These are phyloP conservation scores for Alternaria longipes DNA, from an alignment of 2,329 filamentous ascomycete genomes.

Conservation along the genomic window DNA sequence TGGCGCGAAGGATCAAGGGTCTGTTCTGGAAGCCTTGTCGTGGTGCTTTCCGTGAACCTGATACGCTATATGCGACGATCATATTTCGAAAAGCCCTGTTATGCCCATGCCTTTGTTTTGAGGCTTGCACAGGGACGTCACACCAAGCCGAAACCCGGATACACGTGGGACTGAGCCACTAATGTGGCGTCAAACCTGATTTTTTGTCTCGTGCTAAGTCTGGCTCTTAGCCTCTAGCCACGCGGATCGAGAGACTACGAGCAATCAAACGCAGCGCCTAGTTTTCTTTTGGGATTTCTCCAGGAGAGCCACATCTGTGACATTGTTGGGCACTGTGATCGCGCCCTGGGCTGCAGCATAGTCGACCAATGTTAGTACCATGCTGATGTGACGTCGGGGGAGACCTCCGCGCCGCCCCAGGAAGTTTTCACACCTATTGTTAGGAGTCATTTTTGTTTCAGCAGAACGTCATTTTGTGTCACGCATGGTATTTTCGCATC, in stretches of 20 bases:
- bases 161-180: slow-evolving; percentile 32
- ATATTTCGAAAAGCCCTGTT: slow-evolving; percentile 5
- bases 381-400: slow-evolving; percentile 19
- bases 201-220: slow-evolving; percentile 7
- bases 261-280: slow-evolving; percentile 10
- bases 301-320: slow-evolving; percentile 4
- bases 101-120: slow-evolving; percentile 6
- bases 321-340: slow-evolving; percentile 12
- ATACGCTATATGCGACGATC: slow-evolving; percentile 16
- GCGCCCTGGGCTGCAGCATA: slow-evolving; percentile 7
- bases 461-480: slow-evolving; percentile 24
- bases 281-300: not conserved
- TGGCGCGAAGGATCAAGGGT: slow-evolving; percentile 11
- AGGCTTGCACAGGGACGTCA: slow-evolving; percentile 23
- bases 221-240: slow-evolving; percentile 16
- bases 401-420: not conserved
- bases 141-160: slow-evolving; percentile 9
- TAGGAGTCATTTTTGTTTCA: slow-evolving; percentile 12
- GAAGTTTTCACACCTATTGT: not conserved
- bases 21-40: slow-evolving; percentile 20
- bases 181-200: slow-evolving; percentile 29
- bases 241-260: slow-evolving; percentile 10
- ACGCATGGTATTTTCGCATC: slow-evolving; percentile 14
- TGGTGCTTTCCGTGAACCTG: slow-evolving; percentile 1
- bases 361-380: slow-evolving; percentile 16